These are phyloP conservation scores for Diaporthe sp. DNA, from an alignment of 2,329 filamentous ascomycete genomes.

Conservation along the genomic window DNA sequence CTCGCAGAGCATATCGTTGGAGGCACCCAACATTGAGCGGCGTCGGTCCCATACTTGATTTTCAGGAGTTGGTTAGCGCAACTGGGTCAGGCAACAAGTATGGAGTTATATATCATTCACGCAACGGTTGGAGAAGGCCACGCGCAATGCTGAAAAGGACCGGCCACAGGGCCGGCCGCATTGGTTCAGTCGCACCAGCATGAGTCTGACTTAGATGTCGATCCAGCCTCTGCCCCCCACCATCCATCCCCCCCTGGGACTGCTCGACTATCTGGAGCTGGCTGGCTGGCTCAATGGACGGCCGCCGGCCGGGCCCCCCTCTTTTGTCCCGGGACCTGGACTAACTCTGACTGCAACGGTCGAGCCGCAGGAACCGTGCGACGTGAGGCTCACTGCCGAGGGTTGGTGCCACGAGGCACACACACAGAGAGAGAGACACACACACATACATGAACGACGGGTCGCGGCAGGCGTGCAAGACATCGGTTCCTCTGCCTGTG, in stretches of 20 bases:
- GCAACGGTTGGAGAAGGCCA: neutral
- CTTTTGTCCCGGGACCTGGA: neutral
- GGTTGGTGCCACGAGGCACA: constrained; percentile 3
- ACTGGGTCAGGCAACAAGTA: neutral
- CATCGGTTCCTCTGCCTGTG: neutral
- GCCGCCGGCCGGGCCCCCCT: neutral
- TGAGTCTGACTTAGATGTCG: neutral
- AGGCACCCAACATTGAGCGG: neutral
- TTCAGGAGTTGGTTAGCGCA: neutral
- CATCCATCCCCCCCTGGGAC: too few relatives aligned
- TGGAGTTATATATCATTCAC: neutral
- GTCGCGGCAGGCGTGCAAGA: constrained; percentile 3
- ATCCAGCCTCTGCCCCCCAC: neutral
- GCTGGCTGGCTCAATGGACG: neutral
- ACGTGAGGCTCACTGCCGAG: constrained; percentile 6
- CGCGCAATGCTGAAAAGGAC: neutral
- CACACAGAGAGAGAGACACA: neutral
- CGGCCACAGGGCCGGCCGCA: constrained; percentile 3
- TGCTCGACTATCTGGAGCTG: too few relatives aligned
- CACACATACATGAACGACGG: neutral
- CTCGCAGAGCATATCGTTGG: neutral
- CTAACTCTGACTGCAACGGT: neutral
- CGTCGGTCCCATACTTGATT: neutral
- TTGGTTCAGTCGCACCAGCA: constrained; percentile 2
- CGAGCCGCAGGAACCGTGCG: constrained; percentile 26